These are phyloP conservation scores for Dicorynia guianensis DNA, from an alignment of 306 rosid genomes.

Conservation along the genomic window DNA sequence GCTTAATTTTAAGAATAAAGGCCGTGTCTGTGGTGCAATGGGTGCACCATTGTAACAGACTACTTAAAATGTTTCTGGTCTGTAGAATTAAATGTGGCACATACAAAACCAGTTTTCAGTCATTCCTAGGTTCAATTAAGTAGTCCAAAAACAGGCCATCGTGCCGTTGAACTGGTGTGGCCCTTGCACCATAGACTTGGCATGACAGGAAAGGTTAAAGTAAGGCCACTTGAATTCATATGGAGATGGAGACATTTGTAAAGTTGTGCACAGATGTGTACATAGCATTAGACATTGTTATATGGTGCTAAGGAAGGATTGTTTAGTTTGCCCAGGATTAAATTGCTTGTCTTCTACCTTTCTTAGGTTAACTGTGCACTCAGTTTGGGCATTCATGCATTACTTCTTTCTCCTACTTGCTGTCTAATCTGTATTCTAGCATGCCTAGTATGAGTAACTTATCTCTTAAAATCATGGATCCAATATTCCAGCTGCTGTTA, in stretches of 20 bases:
- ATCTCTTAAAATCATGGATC: constrained; percentile 30
- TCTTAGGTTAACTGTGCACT: neutral
- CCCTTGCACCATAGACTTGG: too few relatives aligned
- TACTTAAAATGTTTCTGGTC: too few relatives aligned
- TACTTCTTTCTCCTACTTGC: constrained; percentile 23
- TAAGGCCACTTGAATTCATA: constrained; percentile 15
- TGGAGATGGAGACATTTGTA: constrained; percentile 20
- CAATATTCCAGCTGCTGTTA: constrained; percentile 74
- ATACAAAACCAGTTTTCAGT: too few relatives aligned
- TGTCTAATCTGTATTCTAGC: neutral
- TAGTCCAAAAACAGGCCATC: too few relatives aligned
- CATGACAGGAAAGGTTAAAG: neutral
- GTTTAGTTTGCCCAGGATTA: neutral
- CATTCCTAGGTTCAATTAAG: too few relatives aligned
- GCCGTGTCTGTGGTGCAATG: too few relatives aligned
- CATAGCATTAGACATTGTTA: constrained; percentile 9
- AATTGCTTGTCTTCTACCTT: constrained; percentile 15
- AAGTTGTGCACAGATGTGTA: constrained; percentile 9
- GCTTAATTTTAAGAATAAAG: neutral
- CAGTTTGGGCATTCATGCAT: constrained; percentile 5
- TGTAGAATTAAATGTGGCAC: too few relatives aligned
- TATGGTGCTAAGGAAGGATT: constrained; percentile 6
- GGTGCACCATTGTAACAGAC: too few relatives aligned
- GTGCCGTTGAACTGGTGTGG: too few relatives aligned
- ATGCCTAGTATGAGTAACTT: constrained; percentile 11